Conservation (phyloP, 352 stramenopile genomes). For the Blastocystis sp. region DNA sequence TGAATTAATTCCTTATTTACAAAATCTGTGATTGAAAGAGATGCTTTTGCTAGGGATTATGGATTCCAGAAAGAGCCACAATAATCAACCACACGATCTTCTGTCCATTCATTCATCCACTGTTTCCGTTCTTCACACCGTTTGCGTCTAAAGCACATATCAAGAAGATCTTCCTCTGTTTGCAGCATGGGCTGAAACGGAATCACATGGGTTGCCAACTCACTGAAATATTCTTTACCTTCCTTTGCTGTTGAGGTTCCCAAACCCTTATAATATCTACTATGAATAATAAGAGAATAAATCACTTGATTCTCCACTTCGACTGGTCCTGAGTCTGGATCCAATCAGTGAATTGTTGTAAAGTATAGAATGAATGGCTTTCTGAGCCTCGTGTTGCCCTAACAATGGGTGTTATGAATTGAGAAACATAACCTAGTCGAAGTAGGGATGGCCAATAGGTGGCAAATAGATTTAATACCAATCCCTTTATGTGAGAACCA, state of each 20-base stretch:
- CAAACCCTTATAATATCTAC: constrained; percentile 96
- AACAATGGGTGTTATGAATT: constrained; percentile 97
- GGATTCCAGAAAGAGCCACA: constrained; percentile 64
- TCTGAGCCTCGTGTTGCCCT: constrained; percentile 85
- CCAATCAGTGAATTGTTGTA: constrained; percentile 92
- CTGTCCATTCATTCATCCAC: constrained; percentile 85
- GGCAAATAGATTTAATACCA: constrained; percentile 97
- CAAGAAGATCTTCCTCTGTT: constrained; percentile 80
- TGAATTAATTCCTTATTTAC: constrained; percentile 97
- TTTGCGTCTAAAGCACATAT: constrained; percentile 96
- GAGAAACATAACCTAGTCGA: constrained; percentile 82
- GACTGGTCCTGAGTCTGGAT: constrained; percentile 81
- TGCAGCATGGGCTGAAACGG: constrained; percentile 76
- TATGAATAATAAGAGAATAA: neutral
- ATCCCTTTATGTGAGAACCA: constrained; percentile 95
- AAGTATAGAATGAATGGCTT: constrained; percentile 89
- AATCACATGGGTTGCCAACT: constrained; percentile 87
- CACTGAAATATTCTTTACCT: constrained; percentile 94
- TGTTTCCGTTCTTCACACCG: constrained; percentile 89
- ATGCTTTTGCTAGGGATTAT: constrained; percentile 74
- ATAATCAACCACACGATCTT: constrained; percentile 85
- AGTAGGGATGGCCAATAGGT: constrained; percentile 95
- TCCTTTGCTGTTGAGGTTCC: constrained; percentile 92
- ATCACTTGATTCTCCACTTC: constrained; percentile 87
- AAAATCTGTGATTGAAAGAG: constrained; percentile 90